phyloP scores from a whole-genome alignment of 768 basidiomycete species.

The Trametes punicea region DNA sequence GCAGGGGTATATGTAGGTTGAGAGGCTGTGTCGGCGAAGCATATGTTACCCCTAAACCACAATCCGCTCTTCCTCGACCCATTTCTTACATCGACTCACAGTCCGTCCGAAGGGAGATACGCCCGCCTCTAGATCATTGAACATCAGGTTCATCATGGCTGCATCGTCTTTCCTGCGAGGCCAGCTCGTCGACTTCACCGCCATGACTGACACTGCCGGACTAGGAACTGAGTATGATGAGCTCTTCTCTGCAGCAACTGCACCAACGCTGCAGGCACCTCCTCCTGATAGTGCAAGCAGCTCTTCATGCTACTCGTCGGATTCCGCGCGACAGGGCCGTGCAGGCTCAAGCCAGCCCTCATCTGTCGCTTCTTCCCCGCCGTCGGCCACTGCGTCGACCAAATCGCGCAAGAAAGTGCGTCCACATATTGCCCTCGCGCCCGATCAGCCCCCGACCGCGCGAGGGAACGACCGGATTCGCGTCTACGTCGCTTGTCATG shows the following conservation, averaged over 20 bases:
- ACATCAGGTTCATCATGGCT: background rate
- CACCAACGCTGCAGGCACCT: background rate
- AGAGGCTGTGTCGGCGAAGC: no score
- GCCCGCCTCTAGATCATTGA: no score
- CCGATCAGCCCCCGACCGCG: slow-evolving; percentile 74
- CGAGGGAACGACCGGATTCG: slow-evolving; percentile 71
- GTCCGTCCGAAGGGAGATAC: no score
- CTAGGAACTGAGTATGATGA: background rate
- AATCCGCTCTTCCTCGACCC: no score
- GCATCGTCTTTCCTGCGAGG: background rate
- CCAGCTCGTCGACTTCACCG: background rate
- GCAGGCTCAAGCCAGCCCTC: background rate
- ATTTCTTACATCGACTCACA: no score
- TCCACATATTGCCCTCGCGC: slow-evolving; percentile 60
- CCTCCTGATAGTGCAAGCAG: background rate
- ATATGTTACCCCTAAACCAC: no score
- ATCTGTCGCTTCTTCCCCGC: slow-evolving; percentile 1
- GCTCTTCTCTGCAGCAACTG: background rate
- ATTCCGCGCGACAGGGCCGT: background rate
- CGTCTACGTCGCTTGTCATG: slow-evolving; percentile 75
- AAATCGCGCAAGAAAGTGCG: slow-evolving; percentile 23
- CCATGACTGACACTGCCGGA: background rate
- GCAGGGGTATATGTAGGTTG: no score
- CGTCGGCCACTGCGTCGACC: background rate
- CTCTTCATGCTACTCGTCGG: background rate